Base-by-base conservation (phyloP, 164 flowering plant genomes). In the Magnolia officinalis region DNA sequence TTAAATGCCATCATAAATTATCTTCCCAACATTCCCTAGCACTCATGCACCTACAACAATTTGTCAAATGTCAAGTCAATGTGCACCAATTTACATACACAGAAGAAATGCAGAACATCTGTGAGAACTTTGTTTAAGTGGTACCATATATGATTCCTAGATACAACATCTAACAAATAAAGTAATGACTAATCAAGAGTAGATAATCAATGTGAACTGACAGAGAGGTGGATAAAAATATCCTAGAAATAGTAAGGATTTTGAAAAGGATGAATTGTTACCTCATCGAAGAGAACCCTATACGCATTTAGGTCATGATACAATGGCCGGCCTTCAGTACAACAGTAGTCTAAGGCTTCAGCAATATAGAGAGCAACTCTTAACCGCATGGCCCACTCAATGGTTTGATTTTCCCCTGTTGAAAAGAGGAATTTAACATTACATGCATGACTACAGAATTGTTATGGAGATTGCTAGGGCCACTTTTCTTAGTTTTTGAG, bases 251-350 rank as follows among this genome's bases (percentile, higher is more conserved):
- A 29, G 11, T 29, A 68, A 68, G 29, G 8, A 68, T 9, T 66
- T 21, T 21, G 50, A 31, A 19, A 68, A 16, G 31, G n/a, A 37
- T 59, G 49, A 52, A 67, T 24, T 20, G 67, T 73, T 31, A 96
- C 99, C 98, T 94, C 94, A 76, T 94, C 99, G 86, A 96, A 96
- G 64, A 96, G 92, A 88, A 94, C 97, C 81, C 99, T 89, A 49
- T 92, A 94, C 1, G 97, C 99, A 84, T 96, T 96, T 78, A 96
- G 87, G 81, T 96, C 99, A 82, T 96, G 99, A 81, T 96, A 96
- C 80, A 96, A 78, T 19, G 92, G 89, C 31, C 89, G 91, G 18
- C 93, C 97, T 83, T 88, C 93, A 10, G 76, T 79, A 76, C 91
- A 87, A 78, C 98, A 96, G 76, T 94, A 89, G 75, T 90, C 96